Base-by-base conservation (phyloP, 2,329 filamentous ascomycete species). In the Neocatenulostroma microsporum region DNA sequence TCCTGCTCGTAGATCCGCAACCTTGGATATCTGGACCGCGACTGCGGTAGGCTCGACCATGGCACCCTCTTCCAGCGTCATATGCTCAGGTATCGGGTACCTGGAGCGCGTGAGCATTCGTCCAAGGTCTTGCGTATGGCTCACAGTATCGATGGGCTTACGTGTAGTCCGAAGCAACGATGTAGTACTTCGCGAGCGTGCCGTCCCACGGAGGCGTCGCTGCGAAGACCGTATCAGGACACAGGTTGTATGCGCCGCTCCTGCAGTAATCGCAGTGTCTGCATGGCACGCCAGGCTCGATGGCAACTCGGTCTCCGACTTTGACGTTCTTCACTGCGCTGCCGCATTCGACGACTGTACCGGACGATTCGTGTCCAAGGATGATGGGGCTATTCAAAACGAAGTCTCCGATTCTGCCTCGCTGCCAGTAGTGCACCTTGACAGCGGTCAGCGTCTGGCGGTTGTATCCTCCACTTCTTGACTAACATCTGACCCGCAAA, bases 211-310 rank as follows among this genome's bases (percentile, higher is more conserved):
- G 70, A 0, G 70, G 70, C 0, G 63, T 68, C 0, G 69, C 70
- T 6, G 70, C 69, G 39, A 74, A 73, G 5, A 66, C 50, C 1
- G 60, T 72, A 25, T 68, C 56, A 0, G 54, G 47, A 66, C 88
- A 95, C 41, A 87, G 86, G 60, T 95, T 95, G 72, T 95, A 95
- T 51, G 84, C 80, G 37, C 88, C 88, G 14, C 82, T 87, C 19
- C 61, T 58, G 46, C 69, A 72, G 37, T 58, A 54, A 26, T 62
- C 53, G 49, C 69, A 72, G 20, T 58, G 41, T 30, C 58, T 47
- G 37, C 69, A 72, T 0, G 67, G 65, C 2, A 67, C 57, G 2
- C 68, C 67, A 3, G 68, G 68, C 41, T 72, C 68, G 20, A 73
- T 64, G 14, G 68, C 66, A 2, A 72, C 66, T 1, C 61, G 55